Conservation (phyloP, 2,329 filamentous ascomycete species). For the Fusarium nodosum region DNA sequence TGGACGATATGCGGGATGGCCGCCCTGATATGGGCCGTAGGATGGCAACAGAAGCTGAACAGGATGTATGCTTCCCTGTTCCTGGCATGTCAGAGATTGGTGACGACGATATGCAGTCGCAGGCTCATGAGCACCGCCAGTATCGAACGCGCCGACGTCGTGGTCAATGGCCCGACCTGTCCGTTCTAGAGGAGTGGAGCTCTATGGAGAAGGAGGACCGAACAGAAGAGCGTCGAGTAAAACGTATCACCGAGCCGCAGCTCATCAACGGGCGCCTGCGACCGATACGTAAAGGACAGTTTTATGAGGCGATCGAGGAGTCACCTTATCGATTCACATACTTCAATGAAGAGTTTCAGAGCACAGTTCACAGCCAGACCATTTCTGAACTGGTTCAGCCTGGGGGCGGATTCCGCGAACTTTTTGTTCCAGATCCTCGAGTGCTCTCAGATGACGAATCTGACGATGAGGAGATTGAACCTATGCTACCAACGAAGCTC, state of each 20-base stretch:
- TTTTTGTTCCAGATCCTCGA: slow-evolving; percentile 90
- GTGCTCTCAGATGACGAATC: slow-evolving; percentile 80
- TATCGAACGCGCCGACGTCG: slow-evolving; percentile 69
- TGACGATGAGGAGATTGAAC: slow-evolving; percentile 70
- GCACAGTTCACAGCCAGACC: slow-evolving; percentile 94
- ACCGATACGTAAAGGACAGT: slow-evolving; percentile 77
- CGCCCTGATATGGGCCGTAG: slow-evolving; percentile 56
- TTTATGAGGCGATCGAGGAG: slow-evolving; percentile 91
- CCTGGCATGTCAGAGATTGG: slow-evolving; percentile 79
- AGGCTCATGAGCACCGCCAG: slow-evolving; percentile 57
- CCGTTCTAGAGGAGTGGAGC: slow-evolving; percentile 89
- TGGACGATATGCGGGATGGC: slow-evolving; percentile 47
- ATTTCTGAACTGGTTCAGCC: slow-evolving; percentile 93
- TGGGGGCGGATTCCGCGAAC: slow-evolving; percentile 84
- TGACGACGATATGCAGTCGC: slow-evolving; percentile 76
- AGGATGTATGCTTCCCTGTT: slow-evolving; percentile 93
- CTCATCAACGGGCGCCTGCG: slow-evolving; percentile 90
- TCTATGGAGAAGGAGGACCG: slow-evolving; percentile 86
- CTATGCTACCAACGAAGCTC: slow-evolving; percentile 45
- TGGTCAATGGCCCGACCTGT: slow-evolving; percentile 87
- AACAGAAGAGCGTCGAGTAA: slow-evolving; percentile 84
- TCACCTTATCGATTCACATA: slow-evolving; percentile 96
- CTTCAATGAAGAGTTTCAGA: slow-evolving; percentile 97
- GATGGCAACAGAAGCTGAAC: slow-evolving; percentile 75
- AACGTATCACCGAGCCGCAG: slow-evolving; percentile 94